Percentiles rank a stretch among this genome's conserved stretches.
Conservation (phyloP, 179 eudicot species). For the Beta macrorhiza region DNA sequence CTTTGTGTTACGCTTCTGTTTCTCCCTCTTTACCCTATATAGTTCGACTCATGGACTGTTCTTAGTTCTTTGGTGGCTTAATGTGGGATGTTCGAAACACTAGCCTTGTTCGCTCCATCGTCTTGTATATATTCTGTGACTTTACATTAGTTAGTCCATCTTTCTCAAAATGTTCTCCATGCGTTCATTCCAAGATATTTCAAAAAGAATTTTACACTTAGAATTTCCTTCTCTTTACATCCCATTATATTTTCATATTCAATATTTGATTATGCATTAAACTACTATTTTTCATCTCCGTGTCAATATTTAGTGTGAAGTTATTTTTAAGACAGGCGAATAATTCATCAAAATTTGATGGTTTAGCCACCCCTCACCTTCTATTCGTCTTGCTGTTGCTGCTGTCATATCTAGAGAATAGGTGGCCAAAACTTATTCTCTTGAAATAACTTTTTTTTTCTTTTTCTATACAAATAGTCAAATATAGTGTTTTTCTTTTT, state of each 20-base stretch:
- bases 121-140: background rate
- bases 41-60: background rate
- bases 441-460: too few species aligned
- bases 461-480: too few species aligned
- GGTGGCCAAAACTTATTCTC: slow-evolving; percentile 4
- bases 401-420: slow-evolving; percentile 8
- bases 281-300: too few species aligned
- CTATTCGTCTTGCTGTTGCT: background rate
- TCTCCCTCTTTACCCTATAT: background rate
- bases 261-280: too few species aligned
- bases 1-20: background rate
- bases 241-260: too few species aligned
- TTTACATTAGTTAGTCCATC: too few species aligned
- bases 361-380: background rate
- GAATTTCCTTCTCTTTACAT: background rate
- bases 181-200: background rate
- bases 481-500: background rate
- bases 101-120: background rate
- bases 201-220: too few species aligned
- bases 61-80: background rate
- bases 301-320: too few species aligned
- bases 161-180: too few species aligned
- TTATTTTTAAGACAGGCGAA: too few species aligned
- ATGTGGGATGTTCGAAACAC: background rate
- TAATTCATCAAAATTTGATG: background rate